These are phyloP conservation scores for Leccinum incarnatum DNA, from an alignment of 768 basidiomycete species.

Conservation along the genomic window DNA sequence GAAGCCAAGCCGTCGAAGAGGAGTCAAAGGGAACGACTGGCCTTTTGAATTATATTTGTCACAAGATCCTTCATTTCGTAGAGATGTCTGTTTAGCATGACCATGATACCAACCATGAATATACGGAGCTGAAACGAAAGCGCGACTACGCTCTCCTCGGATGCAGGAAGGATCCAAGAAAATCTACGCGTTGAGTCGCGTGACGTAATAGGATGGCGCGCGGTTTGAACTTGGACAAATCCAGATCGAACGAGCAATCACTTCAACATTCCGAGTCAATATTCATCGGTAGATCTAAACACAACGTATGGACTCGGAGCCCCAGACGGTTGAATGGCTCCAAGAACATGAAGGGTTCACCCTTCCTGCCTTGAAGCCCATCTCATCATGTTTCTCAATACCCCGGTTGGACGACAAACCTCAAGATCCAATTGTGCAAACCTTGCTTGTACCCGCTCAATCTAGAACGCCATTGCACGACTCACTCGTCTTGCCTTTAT, in stretches of 20 bases:
- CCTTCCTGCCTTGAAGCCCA: constrained; percentile 34
- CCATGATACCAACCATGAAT: background rate
- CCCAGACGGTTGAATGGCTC: constrained; percentile 11
- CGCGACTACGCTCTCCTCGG: too few relatives aligned
- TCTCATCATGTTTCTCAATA: constrained; percentile 55
- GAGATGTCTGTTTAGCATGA: constrained; percentile 23
- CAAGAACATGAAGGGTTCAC: constrained; percentile 17
- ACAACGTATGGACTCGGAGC: background rate
- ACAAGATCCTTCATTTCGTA: constrained; percentile 24
- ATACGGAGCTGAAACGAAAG: background rate
- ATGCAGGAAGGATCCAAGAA: too few relatives aligned
- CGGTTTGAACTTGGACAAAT: background rate
- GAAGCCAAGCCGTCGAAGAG: constrained; percentile 2
- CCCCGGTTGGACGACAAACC: constrained; percentile 66
- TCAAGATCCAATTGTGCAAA: constrained; percentile 75
- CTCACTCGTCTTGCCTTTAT: background rate
- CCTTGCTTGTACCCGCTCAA: constrained; percentile 34
- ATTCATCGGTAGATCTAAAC: background rate
- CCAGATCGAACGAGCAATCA: too few relatives aligned
- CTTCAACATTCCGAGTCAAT: background rate
- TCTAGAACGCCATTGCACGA: background rate
- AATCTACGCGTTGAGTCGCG: too few relatives aligned
- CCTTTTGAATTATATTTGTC: constrained; percentile 29
- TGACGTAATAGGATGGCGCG: too few relatives aligned
- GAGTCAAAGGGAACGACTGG: constrained; percentile 11